phyloP scores from a whole-genome alignment of 179 eudicot genomes.

The Corrigiola litoralis region DNA sequence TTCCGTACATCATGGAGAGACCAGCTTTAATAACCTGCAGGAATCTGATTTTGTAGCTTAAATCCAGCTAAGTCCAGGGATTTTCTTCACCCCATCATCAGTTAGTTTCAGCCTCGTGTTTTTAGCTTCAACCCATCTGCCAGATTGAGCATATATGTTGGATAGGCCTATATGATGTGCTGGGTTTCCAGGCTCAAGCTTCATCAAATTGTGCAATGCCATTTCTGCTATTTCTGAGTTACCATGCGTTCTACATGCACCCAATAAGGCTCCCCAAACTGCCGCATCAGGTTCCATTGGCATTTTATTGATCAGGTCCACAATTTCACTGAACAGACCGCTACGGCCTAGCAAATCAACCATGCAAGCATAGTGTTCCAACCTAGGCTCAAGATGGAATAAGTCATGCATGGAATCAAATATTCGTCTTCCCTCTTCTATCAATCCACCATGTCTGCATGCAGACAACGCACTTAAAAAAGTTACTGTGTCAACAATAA shows the following conservation, averaged over 20 bases:
- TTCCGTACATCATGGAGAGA: neutral
- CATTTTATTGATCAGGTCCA: slow-evolving; percentile 44
- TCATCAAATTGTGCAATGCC: slow-evolving; percentile 32
- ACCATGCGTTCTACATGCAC: slow-evolving; percentile 61
- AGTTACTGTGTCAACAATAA: slow-evolving; percentile 34
- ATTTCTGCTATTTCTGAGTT: slow-evolving; percentile 32
- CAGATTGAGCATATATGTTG: slow-evolving; percentile 41
- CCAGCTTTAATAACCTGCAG: neutral
- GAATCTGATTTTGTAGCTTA: slow-evolving; percentile 1
- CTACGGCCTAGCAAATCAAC: slow-evolving; percentile 65
- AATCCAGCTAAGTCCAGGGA: slow-evolving; percentile 41
- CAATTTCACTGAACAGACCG: slow-evolving; percentile 49
- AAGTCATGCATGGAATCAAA: slow-evolving; percentile 29
- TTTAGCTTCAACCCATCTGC: slow-evolving; percentile 44
- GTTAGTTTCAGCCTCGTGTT: slow-evolving; percentile 23
- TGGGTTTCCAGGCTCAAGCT: slow-evolving; percentile 38
- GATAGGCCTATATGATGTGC: slow-evolving; percentile 46
- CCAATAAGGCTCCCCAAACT: slow-evolving; percentile 65
- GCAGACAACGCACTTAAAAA: slow-evolving; percentile 40
- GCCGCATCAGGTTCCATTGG: slow-evolving; percentile 58
- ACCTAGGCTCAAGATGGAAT: slow-evolving; percentile 38
- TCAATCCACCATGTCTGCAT: slow-evolving; percentile 43
- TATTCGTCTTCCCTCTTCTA: slow-evolving; percentile 38
- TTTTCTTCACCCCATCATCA: slow-evolving; percentile 36
- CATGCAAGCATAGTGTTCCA: slow-evolving; percentile 77